These are phyloP conservation scores for Cadophora sp. DNA, from an alignment of 2,329 filamentous ascomycete genomes.

Conservation along the genomic window DNA sequence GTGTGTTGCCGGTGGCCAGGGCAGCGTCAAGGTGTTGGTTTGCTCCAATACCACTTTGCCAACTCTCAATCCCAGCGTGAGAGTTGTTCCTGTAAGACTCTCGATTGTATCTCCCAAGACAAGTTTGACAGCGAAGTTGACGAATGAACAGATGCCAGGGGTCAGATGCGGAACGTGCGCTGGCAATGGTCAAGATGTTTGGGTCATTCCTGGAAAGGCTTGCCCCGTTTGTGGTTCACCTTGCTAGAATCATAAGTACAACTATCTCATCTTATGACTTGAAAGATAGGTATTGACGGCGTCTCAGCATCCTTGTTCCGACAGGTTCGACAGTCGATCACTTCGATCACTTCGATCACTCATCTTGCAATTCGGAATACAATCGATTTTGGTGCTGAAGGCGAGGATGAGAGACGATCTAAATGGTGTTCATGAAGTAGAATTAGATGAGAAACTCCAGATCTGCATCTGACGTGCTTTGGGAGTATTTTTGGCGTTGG, in stretches of 20 bases:
- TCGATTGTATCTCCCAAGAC: background rate
- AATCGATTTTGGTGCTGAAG: background rate
- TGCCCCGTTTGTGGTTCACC: slow-evolving; percentile 58
- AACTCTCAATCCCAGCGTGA: slow-evolving; percentile 26
- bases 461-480: background rate
- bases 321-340: background rate
- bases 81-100: slow-evolving; percentile 32
- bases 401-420: background rate
- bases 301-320: background rate
- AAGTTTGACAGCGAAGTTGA: slow-evolving; percentile 23
- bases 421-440: background rate
- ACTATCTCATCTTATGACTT: background rate
- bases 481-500: background rate
- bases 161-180: slow-evolving; percentile 60
- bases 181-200: slow-evolving; percentile 57
- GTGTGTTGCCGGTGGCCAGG: slow-evolving; percentile 7
- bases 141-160: slow-evolving; percentile 51
- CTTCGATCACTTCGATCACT: no score
- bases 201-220: slow-evolving; percentile 60
- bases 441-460: background rate
- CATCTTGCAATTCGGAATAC: background rate
- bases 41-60: slow-evolving; percentile 22
- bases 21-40: slow-evolving; percentile 4
- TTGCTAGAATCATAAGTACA: slow-evolving; percentile 34
- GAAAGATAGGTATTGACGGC: slow-evolving; percentile 20